Evolutionary conservation across 1,284 basidiomycete species (phyloP), one percentile per base, ranked within the genome.

Genomic region (Mixia osmundae): DNA sequence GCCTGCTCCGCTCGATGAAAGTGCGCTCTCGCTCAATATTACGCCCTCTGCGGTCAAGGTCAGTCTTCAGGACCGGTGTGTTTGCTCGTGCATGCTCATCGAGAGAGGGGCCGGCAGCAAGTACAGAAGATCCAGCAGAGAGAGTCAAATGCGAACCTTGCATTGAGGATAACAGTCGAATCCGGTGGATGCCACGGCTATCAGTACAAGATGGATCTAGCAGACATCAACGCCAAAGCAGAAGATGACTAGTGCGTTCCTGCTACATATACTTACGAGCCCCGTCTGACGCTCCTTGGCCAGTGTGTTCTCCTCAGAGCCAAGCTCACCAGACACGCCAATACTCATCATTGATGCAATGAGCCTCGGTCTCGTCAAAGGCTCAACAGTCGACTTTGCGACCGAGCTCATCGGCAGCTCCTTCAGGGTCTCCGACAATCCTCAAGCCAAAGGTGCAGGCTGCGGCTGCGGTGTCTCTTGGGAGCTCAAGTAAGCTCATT

Each of bases 151-250:
- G 54, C 68, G 0, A 49, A 65, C 21, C 64, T 75, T 15, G 73
- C 70, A 2, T 60, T 87, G 11, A 63, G 79, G 41, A 64, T 89
- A 48, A 60, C 69, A 1, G 76, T 89, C 18, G 79, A 85, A 52
- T 78, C 75, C 3, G 82, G 82, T 12, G 83, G 82, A 25, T 87
- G 82, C 50, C 80, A 89, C 49, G 82, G 82, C 22, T 87, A 87
- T 51, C 78, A 87, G 51, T 87, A 87, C 58, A 82, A 78, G 53
- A 68, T 89, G 63, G 69, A 72, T 41, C 63, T 87, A 1, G 71
- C 74, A 2, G 65, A 51, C 18, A 25, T 31, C 2, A 28, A 23
- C 4, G 49, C 62, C 30, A 63, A 63, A 5, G 57, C 63, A 35
- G 58, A 60, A 4, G 76, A 78, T 42, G 82, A 87, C 57, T 85